Percentiles rank a stretch among this genome's conserved stretches.
Evolutionary conservation across 2,329 filamentous ascomycete genomes (phyloP).

Genomic region (Claviceps sp.): DNA sequence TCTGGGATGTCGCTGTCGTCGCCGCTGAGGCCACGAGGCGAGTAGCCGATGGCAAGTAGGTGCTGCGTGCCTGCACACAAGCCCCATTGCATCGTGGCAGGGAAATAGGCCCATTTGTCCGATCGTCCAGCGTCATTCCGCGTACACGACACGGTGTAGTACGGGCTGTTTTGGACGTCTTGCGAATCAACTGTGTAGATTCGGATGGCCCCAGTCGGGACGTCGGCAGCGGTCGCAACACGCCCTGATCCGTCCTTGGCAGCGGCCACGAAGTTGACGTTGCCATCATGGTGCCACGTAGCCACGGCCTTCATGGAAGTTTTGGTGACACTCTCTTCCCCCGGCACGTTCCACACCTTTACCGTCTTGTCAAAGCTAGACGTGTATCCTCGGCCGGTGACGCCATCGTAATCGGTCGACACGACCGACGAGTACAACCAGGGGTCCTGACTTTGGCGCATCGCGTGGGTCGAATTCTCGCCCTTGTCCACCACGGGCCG

Average conservation of each 20-base stretch:
- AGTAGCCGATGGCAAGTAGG: slow-evolving; percentile 48
- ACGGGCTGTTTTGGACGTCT: slow-evolving; percentile 24
- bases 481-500: slow-evolving; percentile 39
- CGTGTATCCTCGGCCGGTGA: slow-evolving; percentile 36
- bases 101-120: slow-evolving; percentile 48
- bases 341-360: slow-evolving; percentile 40
- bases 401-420: slow-evolving; percentile 40
- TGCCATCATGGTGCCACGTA: slow-evolving; percentile 43
- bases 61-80: slow-evolving; percentile 28
- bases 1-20: slow-evolving; percentile 46
- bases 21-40: slow-evolving; percentile 38
- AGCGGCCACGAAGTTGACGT: slow-evolving; percentile 49
- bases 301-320: slow-evolving; percentile 26
- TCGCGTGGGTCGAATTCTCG: slow-evolving; percentile 41
- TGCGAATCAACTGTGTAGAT: slow-evolving; percentile 35
- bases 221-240: slow-evolving; percentile 47
- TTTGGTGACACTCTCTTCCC: slow-evolving; percentile 11
- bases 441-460: slow-evolving; percentile 45
- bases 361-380: slow-evolving; percentile 50
- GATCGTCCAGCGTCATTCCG: slow-evolving; percentile 19
- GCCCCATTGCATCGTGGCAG: slow-evolving; percentile 52
- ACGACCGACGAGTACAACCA: slow-evolving; percentile 54
- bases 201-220: slow-evolving; percentile 38
- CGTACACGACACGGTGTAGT: slow-evolving; percentile 28
- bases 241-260: slow-evolving; percentile 33